Evolutionary conservation across 2,329 filamentous ascomycete species (phyloP).

Genomic region (Chalaropsis thielavioides): DNA sequence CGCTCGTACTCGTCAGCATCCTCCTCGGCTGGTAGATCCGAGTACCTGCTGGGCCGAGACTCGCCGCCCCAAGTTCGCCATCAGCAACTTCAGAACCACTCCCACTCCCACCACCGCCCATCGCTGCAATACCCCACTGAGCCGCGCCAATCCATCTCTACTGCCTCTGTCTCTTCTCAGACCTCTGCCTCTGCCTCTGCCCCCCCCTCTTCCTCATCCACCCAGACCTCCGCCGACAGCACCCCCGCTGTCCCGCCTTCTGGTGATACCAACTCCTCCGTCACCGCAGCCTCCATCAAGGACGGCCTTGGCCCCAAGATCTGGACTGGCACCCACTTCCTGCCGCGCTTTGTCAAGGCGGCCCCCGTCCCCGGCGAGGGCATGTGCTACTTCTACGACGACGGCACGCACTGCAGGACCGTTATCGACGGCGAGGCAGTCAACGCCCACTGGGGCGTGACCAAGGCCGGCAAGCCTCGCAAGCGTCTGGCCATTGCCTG

Average conservation of each 20-base stretch:
- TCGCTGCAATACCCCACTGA: not conserved
- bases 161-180: not conserved
- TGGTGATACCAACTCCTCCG: constrained; percentile 16
- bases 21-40: not conserved
- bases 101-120: not conserved
- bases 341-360: constrained; percentile 49
- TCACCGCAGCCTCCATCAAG: constrained; percentile 37
- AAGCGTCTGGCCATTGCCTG: constrained; percentile 89
- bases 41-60: not conserved
- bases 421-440: constrained; percentile 74
- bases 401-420: constrained; percentile 68
- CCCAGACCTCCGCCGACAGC: not conserved
- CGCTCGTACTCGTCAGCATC: not conserved
- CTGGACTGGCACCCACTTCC: constrained; percentile 52
- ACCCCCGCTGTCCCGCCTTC: not conserved
- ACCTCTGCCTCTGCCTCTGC: not conserved
- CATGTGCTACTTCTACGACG: constrained; percentile 73
- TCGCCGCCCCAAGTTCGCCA: not conserved
- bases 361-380: constrained; percentile 63
- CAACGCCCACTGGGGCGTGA: constrained; percentile 85
- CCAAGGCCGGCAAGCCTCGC: constrained; percentile 83
- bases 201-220: not conserved
- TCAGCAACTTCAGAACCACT: not conserved
- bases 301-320: constrained; percentile 53
- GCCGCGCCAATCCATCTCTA: not conserved